These are phyloP conservation scores for Colletotrichum spaethianum DNA, from an alignment of 2,329 filamentous ascomycete species.

Conservation along the genomic window DNA sequence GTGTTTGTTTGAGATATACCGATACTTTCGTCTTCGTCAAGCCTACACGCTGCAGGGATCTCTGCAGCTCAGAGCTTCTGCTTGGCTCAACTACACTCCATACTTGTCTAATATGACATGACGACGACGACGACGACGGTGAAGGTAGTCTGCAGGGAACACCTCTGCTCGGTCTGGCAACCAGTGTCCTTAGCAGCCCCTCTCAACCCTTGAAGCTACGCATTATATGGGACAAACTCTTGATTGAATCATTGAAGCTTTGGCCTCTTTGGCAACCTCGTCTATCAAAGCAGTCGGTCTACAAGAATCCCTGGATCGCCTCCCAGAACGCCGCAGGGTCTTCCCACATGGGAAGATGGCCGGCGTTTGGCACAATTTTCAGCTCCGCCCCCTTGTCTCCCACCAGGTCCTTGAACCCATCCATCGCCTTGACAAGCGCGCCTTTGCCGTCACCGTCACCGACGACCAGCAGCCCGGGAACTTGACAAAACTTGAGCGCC, in stretches of 20 bases:
- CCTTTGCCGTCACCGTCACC: slow-evolving; percentile 80
- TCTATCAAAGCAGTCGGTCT: not conserved
- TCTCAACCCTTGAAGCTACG: not conserved
- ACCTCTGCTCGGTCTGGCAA: slow-evolving; percentile 18
- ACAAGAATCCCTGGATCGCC: slow-evolving; percentile 73
- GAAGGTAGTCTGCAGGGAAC: slow-evolving; percentile 16
- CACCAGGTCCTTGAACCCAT: slow-evolving; percentile 74
- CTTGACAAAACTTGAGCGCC: slow-evolving; percentile 66
- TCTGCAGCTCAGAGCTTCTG: not conserved
- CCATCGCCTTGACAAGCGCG: slow-evolving; percentile 84
- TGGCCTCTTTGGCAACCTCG: not conserved
- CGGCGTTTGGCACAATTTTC: slow-evolving; percentile 77
- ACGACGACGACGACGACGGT: slow-evolving; percentile 8
- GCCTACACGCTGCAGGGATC: not conserved
- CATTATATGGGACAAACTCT: slow-evolving; percentile 16
- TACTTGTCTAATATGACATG: not conserved
- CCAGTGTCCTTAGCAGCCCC: slow-evolving; percentile 19
- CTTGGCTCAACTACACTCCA: not conserved
- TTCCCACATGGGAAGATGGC: slow-evolving; percentile 90
- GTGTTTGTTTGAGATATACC: slow-evolving; percentile 27
- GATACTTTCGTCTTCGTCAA: slow-evolving; percentile 18
- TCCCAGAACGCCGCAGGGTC: slow-evolving; percentile 77
- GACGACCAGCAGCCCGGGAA: slow-evolving; percentile 78
- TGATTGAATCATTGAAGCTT: not conserved
- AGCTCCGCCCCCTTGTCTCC: slow-evolving; percentile 71